These are phyloP conservation scores for Fagus sylvatica DNA, from an alignment of 306 rosid genomes.

Conservation along the genomic window DNA sequence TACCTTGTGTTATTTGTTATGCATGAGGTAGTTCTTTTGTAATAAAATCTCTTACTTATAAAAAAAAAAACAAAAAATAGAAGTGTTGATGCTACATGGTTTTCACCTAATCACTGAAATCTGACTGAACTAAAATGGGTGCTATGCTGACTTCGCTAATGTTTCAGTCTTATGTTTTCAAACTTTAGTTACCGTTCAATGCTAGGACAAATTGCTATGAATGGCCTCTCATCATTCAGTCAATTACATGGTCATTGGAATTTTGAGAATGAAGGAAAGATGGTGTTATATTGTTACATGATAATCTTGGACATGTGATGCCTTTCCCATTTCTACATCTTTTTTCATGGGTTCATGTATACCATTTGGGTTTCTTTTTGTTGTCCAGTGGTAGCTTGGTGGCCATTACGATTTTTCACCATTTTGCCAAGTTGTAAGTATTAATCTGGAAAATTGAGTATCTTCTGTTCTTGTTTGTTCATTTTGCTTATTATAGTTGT, in stretches of 20 bases:
- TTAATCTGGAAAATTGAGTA: not conserved
- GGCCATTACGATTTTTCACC: not conserved
- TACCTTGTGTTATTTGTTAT: too few species aligned
- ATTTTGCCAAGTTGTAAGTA: not conserved
- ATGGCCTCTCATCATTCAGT: not conserved
- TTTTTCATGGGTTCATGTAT: not conserved
- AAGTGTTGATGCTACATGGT: not conserved
- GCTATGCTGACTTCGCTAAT: not conserved
- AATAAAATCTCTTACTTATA: too few species aligned
- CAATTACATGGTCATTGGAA: not conserved
- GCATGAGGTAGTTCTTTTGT: too few species aligned
- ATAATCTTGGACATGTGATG: not conserved
- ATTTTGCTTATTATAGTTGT: not conserved
- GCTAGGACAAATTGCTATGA: not conserved
- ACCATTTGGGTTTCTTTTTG: not conserved
- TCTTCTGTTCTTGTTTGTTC: not conserved
- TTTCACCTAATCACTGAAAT: not conserved
- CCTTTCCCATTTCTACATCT: not conserved
- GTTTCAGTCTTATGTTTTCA: not conserved
- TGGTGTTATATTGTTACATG: not conserved
- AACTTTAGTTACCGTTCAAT: not conserved
- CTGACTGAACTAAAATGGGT: not conserved
- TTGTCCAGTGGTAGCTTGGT: not conserved
- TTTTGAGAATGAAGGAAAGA: not conserved
- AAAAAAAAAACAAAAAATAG: too few species aligned